Evolutionary conservation across 805 yeast genomes (phyloP), one percentile per base, ranked within the genome.

Genomic region (Komagataella populi): DNA sequence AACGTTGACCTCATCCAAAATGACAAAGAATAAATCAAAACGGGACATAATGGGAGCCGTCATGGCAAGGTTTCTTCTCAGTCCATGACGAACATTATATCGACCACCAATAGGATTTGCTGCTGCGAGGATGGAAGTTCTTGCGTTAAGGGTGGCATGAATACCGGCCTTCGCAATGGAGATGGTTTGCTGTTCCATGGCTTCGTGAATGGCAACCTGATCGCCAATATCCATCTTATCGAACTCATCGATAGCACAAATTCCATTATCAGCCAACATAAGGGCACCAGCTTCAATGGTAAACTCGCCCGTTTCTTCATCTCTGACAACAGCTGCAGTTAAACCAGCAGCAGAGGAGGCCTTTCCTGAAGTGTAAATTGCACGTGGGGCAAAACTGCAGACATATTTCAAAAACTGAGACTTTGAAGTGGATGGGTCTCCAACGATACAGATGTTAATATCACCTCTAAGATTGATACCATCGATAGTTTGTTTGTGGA

Each of bases 121-220:
- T n/a, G 99, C 98, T 0, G 99, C 99, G 49, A 93, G 70, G 59
- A 93, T 93, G 0, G 97, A 88, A 0, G 99, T 88, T 62, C 99
- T 78, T 1, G 99, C 99, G 65, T 93, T 93, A 60, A 93, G 72
- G 0, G 99, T 93, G 1, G 99, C 98, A 63, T 93, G 97, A 56
- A 93, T 93, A 62, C 99, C 99, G 1, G 99, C 99, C 66, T 93
- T 93, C 8, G 99, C 97, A 61, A 93, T 93, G 14, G 97, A 90
- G 57, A 93, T 93, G 0, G 99, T 93, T 68, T 93, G 99, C 70
- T 93, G 99, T 75, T 93, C 99, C 99, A 93, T 93, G 22, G 98
- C 99, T 71, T 93, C 99, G 70, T 93, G 99, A 70, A 93, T 91
- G 3, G 98, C 98, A 51, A 93, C 98, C 69, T 93, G 98, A 68